Conservation (phyloP, 2,329 filamentous ascomycete genomes). For the Sarocladiaceae sp. region DNA sequence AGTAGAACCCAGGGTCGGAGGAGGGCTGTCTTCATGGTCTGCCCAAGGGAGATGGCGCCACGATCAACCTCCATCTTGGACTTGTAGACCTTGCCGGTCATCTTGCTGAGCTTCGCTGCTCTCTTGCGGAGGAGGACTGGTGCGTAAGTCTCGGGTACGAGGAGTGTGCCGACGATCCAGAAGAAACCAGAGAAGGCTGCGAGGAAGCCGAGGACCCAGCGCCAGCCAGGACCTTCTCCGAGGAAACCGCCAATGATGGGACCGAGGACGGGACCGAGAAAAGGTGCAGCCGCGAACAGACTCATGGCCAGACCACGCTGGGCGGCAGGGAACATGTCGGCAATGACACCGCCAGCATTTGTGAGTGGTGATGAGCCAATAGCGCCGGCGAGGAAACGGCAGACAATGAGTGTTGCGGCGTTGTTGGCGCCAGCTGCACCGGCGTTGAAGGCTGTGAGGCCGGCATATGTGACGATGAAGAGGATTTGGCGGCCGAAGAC, state of each 20-base stretch:
- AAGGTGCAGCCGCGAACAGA: constrained; percentile 59
- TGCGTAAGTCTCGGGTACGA: constrained; percentile 50
- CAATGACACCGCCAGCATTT: constrained; percentile 56
- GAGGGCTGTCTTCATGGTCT: constrained; percentile 28
- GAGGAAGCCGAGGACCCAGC: constrained; percentile 55
- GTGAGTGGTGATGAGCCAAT: constrained; percentile 58
- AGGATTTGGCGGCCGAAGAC: constrained; percentile 43
- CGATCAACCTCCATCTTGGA: not conserved
- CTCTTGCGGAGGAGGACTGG: constrained; percentile 44
- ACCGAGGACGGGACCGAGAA: constrained; percentile 51
- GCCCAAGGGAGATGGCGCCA: not conserved
- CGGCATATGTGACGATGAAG: constrained; percentile 53
- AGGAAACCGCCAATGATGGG: constrained; percentile 57
- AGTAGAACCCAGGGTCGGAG: constrained; percentile 56
- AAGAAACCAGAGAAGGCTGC: constrained; percentile 50
- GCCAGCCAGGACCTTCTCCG: constrained; percentile 50
- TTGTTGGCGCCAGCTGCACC: constrained; percentile 53
- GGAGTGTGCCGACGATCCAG: constrained; percentile 40
- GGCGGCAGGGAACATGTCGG: constrained; percentile 51
- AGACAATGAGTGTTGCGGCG: constrained; percentile 53
- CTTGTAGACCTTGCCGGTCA: constrained; percentile 45
- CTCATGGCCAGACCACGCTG: constrained; percentile 54
- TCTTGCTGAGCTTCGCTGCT: constrained; percentile 38
- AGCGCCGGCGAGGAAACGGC: constrained; percentile 59
- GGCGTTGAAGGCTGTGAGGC: constrained; percentile 57